phyloP scores from a whole-genome alignment of 1,284 basidiomycete genomes.

The Apiotrichum siamense region DNA sequence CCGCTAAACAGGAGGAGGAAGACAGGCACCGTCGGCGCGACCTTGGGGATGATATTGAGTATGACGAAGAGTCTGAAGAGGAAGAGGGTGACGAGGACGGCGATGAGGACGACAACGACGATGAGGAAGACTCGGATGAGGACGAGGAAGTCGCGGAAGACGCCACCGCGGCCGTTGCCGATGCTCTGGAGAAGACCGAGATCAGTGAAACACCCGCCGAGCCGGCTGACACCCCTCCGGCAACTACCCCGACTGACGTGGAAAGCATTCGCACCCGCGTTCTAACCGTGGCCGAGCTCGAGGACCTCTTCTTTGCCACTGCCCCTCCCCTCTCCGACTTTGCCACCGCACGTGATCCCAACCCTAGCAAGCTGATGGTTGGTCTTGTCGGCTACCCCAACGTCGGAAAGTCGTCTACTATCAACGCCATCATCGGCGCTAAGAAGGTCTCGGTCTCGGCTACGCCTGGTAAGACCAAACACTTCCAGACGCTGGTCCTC shows the following conservation, averaged over 20 bases:
- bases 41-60: constrained; percentile 30
- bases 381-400: constrained; percentile 60
- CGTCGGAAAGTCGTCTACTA: constrained; percentile 57
- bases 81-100: constrained; percentile 19
- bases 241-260: background rate
- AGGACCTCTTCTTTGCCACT: constrained; percentile 69
- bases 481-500: constrained; percentile 96
- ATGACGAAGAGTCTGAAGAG: constrained; percentile 26
- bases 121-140: constrained; percentile 11
- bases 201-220: constrained; percentile 6
- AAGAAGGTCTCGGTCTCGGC: constrained; percentile 98
- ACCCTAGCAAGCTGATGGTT: constrained; percentile 62
- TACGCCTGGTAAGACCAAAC: constrained; percentile 98
- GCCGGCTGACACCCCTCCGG: background rate
- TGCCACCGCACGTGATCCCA: constrained; percentile 56
- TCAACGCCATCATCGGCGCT: constrained; percentile 56
- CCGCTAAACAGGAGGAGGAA: constrained; percentile 69
- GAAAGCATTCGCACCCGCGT: constrained; percentile 60
- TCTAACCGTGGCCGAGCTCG: constrained; percentile 80
- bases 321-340: constrained; percentile 78
- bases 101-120: constrained; percentile 14
- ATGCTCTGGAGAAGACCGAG: constrained; percentile 24
- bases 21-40: constrained; percentile 47
- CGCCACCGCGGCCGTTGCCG: constrained; percentile 20
- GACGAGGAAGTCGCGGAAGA: constrained; percentile 18